A percentile compares a stretch with the other conserved stretches of the same genome.
Conservation (phyloP, 345 rosid genomes). For the Cardamine resedifolia region DNA sequence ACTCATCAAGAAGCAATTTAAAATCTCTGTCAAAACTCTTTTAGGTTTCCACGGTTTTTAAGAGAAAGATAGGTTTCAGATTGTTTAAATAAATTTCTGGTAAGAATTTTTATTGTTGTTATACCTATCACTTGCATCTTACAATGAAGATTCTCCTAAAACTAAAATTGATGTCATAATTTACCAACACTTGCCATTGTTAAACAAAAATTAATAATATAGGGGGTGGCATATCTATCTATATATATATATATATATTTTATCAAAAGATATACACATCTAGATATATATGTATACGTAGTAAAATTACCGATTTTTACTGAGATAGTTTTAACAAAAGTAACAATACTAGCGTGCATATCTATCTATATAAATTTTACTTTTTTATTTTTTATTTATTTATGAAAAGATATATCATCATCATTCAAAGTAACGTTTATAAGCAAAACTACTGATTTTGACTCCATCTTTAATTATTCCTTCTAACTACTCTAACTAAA, state of each 20-base stretch:
- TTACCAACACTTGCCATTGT: neutral
- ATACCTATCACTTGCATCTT: neutral
- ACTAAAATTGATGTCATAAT: neutral
- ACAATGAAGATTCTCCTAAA: neutral
- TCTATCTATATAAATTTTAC: too few relatives aligned
- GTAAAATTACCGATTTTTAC: neutral
- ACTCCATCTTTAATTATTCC: neutral
- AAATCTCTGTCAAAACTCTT: conserved; percentile 6
- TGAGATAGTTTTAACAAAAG: neutral
- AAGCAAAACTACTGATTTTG: neutral
- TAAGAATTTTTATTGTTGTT: neutral
- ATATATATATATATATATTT: too few relatives aligned
- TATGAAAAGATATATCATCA: neutral
- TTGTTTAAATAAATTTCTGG: neutral
- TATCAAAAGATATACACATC: neutral
- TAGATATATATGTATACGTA: too few relatives aligned
- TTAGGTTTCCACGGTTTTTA: neutral
- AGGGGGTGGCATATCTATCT: neutral
- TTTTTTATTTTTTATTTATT: too few relatives aligned
- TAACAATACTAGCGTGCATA: too few relatives aligned
- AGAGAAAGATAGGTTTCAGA: conserved; percentile 14
- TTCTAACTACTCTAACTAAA: neutral
- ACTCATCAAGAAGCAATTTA: conserved; percentile 8
- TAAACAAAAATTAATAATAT: neutral
- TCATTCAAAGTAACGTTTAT: neutral